Evolutionary conservation across 176 grass and related monocot species (phyloP).

Genomic region (Paspalum vaginatum): DNA sequence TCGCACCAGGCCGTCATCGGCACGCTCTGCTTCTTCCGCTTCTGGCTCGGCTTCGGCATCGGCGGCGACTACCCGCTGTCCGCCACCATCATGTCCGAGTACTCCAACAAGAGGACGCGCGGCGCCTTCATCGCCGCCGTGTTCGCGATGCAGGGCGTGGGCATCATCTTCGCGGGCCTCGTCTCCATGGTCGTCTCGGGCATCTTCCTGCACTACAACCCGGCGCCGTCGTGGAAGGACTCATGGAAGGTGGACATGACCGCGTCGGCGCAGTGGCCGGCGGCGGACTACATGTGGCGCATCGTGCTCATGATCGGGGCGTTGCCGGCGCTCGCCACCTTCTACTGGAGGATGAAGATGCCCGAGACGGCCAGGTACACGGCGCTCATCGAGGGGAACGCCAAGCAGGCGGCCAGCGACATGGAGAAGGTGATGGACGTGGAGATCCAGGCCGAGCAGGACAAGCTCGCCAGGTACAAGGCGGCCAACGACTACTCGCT

Average conservation of each 20-base stretch:
- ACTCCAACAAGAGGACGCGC: constrained; percentile 67
- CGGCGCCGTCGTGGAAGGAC: no score
- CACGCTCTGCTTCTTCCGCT: constrained; percentile 84
- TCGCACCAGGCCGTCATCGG: no score
- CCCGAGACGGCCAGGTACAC: constrained; percentile 81
- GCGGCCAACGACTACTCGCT: no score
- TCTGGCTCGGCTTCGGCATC: constrained; percentile 88
- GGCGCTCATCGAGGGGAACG: constrained; percentile 57
- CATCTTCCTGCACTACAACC: no score
- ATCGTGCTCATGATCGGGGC: no score
- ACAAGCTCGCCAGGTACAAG: no score
- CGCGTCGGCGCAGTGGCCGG: no score
- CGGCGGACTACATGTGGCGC: no score
- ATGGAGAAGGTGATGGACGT: constrained; percentile 32
- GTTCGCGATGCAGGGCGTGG: constrained; percentile 62
- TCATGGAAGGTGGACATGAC: no score
- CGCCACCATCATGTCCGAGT: constrained; percentile 79
- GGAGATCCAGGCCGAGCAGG: no score
- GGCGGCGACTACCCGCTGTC: constrained; percentile 93
- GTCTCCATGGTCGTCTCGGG: no score
- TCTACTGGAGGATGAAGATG: constrained; percentile 86
- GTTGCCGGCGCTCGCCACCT: constrained; percentile 30
- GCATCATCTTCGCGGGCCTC: no score
- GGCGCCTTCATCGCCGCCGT: constrained; percentile 69
- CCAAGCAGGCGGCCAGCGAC: constrained; percentile 66